A percentile compares a stretch with the other conserved stretches of the same genome.
phyloP scores from a whole-genome alignment of 768 basidiomycete genomes.

The Gyrodon lividus region DNA sequence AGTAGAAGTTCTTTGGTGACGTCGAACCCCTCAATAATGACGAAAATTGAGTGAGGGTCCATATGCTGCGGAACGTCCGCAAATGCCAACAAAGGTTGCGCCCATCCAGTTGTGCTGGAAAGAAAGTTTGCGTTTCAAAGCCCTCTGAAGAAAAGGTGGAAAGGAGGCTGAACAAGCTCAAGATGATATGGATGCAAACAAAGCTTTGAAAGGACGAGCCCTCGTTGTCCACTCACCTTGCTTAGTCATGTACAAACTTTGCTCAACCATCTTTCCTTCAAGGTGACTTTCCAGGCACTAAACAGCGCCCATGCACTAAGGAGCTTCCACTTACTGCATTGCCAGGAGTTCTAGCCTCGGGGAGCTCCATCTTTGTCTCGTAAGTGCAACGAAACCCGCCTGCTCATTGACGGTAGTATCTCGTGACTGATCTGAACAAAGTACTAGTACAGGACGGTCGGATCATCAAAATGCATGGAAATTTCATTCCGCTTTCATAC shows the following conservation, averaged over 20 bases:
- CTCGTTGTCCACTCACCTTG: neutral
- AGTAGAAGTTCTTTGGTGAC: neutral
- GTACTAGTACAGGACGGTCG: constrained; percentile 15
- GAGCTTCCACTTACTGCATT: constrained; percentile 1
- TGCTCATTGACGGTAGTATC: neutral
- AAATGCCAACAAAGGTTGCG: neutral
- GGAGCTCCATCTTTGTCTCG: constrained; percentile 14
- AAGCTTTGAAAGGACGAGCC: neutral
- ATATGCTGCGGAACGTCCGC: neutral
- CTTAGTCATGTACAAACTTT: constrained; percentile 22
- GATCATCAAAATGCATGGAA: constrained; percentile 13
- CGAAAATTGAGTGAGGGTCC: neutral
- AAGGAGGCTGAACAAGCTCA: neutral
- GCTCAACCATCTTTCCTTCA: constrained; percentile 7
- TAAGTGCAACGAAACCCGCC: constrained; percentile 10
- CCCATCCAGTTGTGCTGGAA: neutral
- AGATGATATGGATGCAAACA: neutral
- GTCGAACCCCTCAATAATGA: neutral
- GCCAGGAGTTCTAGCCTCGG: constrained; percentile 3
- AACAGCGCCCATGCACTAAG: neutral
- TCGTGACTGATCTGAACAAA: neutral
- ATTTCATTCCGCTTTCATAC: constrained; percentile 6
- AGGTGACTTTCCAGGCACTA: constrained; percentile 18
- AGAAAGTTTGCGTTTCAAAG: neutral
- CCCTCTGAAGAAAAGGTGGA: neutral